phyloP scores from a whole-genome alignment of 257 asterid genomes.

The Striga asiatica region DNA sequence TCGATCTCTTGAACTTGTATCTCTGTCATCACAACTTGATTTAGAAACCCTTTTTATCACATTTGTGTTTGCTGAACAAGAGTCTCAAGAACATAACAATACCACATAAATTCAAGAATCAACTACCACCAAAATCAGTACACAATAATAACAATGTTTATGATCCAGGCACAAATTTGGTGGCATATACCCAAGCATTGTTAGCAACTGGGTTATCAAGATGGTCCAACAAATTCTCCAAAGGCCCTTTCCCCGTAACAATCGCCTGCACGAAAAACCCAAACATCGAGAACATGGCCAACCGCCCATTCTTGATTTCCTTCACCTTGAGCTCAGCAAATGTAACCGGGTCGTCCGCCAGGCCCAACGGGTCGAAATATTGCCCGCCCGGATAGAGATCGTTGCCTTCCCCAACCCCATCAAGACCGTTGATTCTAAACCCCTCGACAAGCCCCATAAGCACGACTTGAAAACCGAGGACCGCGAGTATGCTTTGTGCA shows the following conservation, averaged over 20 bases:
- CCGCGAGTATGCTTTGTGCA: slow-evolving; percentile 77
- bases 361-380: slow-evolving; percentile 69
- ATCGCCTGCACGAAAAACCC: slow-evolving; percentile 63
- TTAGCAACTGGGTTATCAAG: slow-evolving; percentile 80
- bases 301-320: slow-evolving; percentile 69
- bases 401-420: slow-evolving; percentile 72
- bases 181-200: slow-evolving; percentile 80
- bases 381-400: slow-evolving; percentile 81
- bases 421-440: slow-evolving; percentile 57
- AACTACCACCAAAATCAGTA: not conserved
- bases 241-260: too few species aligned
- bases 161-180: slow-evolving; percentile 63
- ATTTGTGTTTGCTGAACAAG: too few species aligned
- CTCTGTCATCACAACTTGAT: too few species aligned
- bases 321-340: slow-evolving; percentile 72
- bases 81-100: not conserved
- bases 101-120: not conserved
- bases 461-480: slow-evolving; percentile 66
- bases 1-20: too few species aligned
- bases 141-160: slow-evolving; percentile 8
- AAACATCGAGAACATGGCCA: slow-evolving; percentile 70
- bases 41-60: too few species aligned
- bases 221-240: slow-evolving; percentile 65
- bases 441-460: slow-evolving; percentile 86
- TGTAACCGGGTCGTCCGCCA: slow-evolving; percentile 61